A percentile compares a stretch with the other conserved stretches of the same genome.
These are phyloP conservation scores for Plasmodium vinckei DNA, from an alignment of 169 alveolate genomes.

Conservation along the genomic window DNA sequence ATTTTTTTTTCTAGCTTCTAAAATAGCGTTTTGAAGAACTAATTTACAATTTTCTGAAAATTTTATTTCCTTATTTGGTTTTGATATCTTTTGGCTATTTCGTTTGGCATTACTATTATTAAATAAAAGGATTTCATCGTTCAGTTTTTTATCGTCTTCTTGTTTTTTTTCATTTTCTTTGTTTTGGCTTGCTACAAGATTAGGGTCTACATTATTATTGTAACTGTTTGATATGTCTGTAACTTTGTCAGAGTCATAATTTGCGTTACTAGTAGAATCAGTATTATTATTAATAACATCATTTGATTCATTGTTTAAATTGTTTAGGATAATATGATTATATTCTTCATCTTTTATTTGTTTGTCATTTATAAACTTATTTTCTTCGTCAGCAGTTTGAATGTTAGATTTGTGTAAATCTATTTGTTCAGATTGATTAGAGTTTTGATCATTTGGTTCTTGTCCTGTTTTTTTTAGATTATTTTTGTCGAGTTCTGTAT, in stretches of 20 bases:
- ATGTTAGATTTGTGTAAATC: too few relatives aligned
- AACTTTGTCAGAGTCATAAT: too few relatives aligned
- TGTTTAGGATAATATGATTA: slow-evolving; percentile 15
- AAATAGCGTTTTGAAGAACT: slow-evolving; percentile 63
- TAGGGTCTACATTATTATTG: neutral
- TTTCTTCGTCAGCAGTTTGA: neutral
- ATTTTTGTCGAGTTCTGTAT: slow-evolving; percentile 17
- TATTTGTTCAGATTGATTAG: too few relatives aligned
- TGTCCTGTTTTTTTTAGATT: neutral
- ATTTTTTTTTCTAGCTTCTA: slow-evolving; percentile 58
- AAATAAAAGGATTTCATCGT: neutral
- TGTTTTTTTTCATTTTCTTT: too few relatives aligned
- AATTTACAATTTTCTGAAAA: slow-evolving; percentile 64
- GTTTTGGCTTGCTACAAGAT: too few relatives aligned
- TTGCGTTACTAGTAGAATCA: too few relatives aligned
- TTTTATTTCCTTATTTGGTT: slow-evolving; percentile 25
- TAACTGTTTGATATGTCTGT: too few relatives aligned
- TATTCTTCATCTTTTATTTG: slow-evolving; percentile 61
- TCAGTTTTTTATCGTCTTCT: too few relatives aligned
- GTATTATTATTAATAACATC: too few relatives aligned
- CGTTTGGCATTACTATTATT: neutral
- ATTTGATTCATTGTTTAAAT: neutral
- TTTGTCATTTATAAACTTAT: neutral
- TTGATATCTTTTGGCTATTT: neutral
- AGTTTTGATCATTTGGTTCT: neutral